Conservation (phyloP, 208 protist genomes). For the Wallacemonas sp. region DNA sequence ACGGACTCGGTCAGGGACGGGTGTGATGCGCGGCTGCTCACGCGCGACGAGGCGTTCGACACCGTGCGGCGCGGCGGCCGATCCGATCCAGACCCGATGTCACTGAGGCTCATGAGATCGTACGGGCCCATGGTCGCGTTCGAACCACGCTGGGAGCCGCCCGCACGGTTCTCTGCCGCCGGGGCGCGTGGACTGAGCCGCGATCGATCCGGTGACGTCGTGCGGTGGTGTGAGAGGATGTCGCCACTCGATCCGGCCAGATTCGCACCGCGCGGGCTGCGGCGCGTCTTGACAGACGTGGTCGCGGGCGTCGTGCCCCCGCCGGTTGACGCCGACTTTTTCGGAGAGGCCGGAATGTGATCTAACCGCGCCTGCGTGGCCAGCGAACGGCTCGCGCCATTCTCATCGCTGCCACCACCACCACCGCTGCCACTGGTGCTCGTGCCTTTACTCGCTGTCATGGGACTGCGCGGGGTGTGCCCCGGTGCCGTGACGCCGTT, state of each 20-base stretch:
- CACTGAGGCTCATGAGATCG: not conserved
- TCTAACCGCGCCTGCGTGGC: no score
- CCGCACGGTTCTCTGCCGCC: not conserved
- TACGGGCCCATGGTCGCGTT: not conserved
- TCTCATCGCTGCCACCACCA: no score
- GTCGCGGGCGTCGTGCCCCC: no score
- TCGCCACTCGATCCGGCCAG: no score
- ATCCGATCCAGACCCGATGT: not conserved
- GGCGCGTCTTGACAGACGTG: not conserved
- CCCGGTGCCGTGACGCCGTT: not conserved
- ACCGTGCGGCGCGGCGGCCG: not conserved
- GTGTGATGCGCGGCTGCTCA: conserved; percentile 1
- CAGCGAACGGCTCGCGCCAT: no score
- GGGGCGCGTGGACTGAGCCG: no score
- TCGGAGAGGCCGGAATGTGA: no score
- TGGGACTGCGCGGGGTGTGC: not conserved
- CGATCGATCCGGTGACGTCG: no score
- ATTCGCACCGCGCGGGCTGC: no score
- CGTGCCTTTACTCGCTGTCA: not conserved
- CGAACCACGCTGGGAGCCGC: not conserved
- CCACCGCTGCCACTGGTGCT: not conserved
- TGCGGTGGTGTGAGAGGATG: no score
- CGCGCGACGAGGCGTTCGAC: conserved; percentile 3
- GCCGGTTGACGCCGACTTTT: no score
- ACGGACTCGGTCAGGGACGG: conserved; percentile 5